Base-by-base conservation (phyloP, 1,284 basidiomycete genomes). In the Ganoderma meredithae region DNA sequence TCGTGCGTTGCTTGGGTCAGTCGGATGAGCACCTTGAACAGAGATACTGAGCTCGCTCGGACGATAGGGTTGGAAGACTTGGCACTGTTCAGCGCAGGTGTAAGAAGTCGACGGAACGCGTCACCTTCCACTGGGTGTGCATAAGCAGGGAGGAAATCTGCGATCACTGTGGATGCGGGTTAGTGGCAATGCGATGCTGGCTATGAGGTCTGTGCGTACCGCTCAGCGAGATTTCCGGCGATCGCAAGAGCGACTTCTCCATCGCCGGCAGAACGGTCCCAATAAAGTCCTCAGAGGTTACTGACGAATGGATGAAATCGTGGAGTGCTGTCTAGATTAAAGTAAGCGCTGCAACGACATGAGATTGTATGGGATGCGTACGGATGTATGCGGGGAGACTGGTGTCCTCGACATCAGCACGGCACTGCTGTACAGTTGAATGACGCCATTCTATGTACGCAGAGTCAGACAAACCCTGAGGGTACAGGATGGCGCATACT, bases 61-160 rank as follows among this genome's bases (percentile, higher is more conserved):
- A 91, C 90, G 31, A 83, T 73, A 0, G 87, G 74, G 70, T 95
- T 96, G 68, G 85, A 88, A 0, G 95, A 97, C 80, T 96, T 97
- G 25, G 94, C 83, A 62, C 87, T 86, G 71, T 88, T 92, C 64
- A 96, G 81, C 36, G 88, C 81, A 53, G 91, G 86, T 0, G 87
- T 83, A 13, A 95, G 81, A 5, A 96, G 78, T 68, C 89, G 88
- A 61, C 86, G 84, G 77, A 94, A 90, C 8, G 85, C 76, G 27
- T 87, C 82, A 17, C 80, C 73, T 25, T 86, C 83, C 12, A 95
- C 78, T 1, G 86, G 77, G 59, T 88, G 84, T 0, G 83, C 68
- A 73, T 91, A 94, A 1, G 86, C 83, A 6, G 78, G 69, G 69
- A 93, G 82, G 77, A 93, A 90, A 25, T 86, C 79, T 17, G 83